phyloP scores from a whole-genome alignment of 2,329 filamentous ascomycete species.

The Balansia obtecta region DNA sequence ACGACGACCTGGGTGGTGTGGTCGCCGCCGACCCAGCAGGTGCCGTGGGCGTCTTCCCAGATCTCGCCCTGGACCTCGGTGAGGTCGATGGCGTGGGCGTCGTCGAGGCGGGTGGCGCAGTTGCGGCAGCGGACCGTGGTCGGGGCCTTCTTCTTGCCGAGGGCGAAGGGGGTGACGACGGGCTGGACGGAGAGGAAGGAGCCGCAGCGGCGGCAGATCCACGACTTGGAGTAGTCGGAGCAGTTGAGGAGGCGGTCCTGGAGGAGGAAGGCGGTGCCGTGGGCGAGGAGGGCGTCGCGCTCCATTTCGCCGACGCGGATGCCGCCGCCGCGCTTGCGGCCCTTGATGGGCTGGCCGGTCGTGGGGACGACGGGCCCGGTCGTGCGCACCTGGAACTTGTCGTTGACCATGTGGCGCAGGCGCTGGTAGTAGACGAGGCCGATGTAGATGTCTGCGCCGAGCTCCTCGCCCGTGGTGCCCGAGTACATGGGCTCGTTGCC shows the following conservation, averaged over 20 bases:
- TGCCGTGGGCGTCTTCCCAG: constrained; percentile 86
- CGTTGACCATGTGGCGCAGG: constrained; percentile 98
- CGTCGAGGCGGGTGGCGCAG: constrained; percentile 54
- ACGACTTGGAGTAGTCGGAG: constrained; percentile 80
- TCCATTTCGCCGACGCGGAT: constrained; percentile 99
- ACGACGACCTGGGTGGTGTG: constrained; percentile 87
- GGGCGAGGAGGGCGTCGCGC: constrained; percentile 84
- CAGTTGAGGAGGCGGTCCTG: constrained; percentile 96
- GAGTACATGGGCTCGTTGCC: constrained; percentile 99
- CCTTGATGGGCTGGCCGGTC: constrained; percentile 95
- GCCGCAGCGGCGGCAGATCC: constrained; percentile 82
- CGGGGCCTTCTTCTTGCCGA: constrained; percentile 51
- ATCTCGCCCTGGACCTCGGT: constrained; percentile 54
- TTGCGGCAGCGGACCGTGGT: constrained; percentile 66
- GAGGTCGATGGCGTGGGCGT: constrained; percentile 43
- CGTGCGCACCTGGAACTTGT: constrained; percentile 96
- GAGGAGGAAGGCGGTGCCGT: constrained; percentile 87
- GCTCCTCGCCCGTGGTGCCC: constrained; percentile 88
- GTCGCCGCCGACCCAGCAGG: constrained; percentile 76
- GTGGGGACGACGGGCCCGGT: constrained; percentile 84
- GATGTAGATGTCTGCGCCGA: constrained; percentile 90
- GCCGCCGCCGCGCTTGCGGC: constrained; percentile 89
- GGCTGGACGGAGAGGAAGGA: constrained; percentile 83
- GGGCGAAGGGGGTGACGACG: constrained; percentile 51
- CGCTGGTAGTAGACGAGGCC: constrained; percentile 98